Conservation (phyloP, 768 basidiomycete genomes). For the Suillus hirtellus region DNA sequence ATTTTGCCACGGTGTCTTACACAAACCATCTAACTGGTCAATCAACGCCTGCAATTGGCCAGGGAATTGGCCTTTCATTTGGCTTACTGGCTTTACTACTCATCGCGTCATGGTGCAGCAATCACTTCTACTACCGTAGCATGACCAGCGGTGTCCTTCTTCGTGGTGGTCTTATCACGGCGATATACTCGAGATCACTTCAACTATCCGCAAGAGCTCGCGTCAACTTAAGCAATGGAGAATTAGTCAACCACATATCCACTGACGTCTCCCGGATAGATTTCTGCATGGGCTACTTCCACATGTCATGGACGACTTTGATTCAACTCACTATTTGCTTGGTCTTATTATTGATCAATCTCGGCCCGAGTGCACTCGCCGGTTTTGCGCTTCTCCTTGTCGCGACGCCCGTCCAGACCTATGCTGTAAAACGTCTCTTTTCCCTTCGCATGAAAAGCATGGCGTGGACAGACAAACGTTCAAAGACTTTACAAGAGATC, state of each 20-base stretch:
- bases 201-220: constrained; percentile 77
- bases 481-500: constrained; percentile 87
- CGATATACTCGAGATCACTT: constrained; percentile 80
- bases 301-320: constrained; percentile 76
- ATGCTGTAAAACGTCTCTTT: constrained; percentile 66
- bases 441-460: constrained; percentile 69
- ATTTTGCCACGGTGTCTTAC: constrained; percentile 67
- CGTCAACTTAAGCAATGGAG: constrained; percentile 80
- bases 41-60: constrained; percentile 43
- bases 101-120: constrained; percentile 61
- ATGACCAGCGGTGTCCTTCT: constrained; percentile 76
- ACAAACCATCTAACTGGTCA: constrained; percentile 41
- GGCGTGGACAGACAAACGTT: constrained; percentile 89
- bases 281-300: constrained; percentile 79
- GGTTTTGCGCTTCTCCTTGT: constrained; percentile 66
- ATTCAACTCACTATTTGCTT: constrained; percentile 81
- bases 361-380: constrained; percentile 61
- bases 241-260: constrained; percentile 91
- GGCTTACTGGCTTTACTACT: constrained; percentile 69
- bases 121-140: constrained; percentile 84
- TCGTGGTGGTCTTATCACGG: constrained; percentile 83
- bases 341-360: constrained; percentile 66
- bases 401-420: constrained; percentile 70
- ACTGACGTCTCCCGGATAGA: constrained; percentile 92
- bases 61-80: constrained; percentile 76